phyloP scores from a whole-genome alignment of 2,329 filamentous ascomycete species.

The Trichoderma simmonsii region DNA sequence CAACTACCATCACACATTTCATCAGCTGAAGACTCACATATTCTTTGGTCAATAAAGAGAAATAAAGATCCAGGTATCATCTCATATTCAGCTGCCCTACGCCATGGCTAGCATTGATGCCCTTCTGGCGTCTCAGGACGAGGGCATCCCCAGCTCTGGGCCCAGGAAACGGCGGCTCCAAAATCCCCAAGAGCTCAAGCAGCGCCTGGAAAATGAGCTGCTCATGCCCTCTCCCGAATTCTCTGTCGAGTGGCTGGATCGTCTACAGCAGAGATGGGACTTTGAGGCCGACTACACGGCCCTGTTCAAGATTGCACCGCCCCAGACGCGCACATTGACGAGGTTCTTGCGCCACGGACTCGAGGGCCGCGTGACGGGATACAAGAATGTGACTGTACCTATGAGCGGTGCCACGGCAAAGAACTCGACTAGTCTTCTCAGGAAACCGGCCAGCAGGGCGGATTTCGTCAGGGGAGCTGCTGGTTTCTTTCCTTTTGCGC shows the following conservation, averaged over 20 bases:
- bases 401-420: conserved; percentile 88
- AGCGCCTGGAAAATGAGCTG: conserved; percentile 71
- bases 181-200: conserved; percentile 62
- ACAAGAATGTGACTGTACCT: conserved; percentile 89
- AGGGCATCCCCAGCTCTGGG: conserved; percentile 19
- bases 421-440: conserved; percentile 84
- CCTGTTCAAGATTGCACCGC: conserved; percentile 82
- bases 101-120: conserved; percentile 35
- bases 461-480: conserved; percentile 92
- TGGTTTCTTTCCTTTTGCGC: conserved; percentile 91
- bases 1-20: background rate
- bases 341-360: conserved; percentile 88
- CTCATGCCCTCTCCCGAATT: conserved; percentile 77
- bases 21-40: conserved; percentile 18
- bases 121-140: conserved; percentile 32
- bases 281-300: conserved; percentile 74
- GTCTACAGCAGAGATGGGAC: conserved; percentile 87
- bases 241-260: conserved; percentile 81
- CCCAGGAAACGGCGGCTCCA: conserved; percentile 25
- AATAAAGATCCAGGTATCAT: background rate
- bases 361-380: conserved; percentile 88
- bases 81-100: background rate
- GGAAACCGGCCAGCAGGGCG: conserved; percentile 80
- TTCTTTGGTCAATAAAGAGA: background rate
- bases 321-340: conserved; percentile 91